Percentiles rank a stretch among this genome's conserved stretches.
Conservation (phyloP, 148 eudicot genomes). For the Beta vulgaris region DNA sequence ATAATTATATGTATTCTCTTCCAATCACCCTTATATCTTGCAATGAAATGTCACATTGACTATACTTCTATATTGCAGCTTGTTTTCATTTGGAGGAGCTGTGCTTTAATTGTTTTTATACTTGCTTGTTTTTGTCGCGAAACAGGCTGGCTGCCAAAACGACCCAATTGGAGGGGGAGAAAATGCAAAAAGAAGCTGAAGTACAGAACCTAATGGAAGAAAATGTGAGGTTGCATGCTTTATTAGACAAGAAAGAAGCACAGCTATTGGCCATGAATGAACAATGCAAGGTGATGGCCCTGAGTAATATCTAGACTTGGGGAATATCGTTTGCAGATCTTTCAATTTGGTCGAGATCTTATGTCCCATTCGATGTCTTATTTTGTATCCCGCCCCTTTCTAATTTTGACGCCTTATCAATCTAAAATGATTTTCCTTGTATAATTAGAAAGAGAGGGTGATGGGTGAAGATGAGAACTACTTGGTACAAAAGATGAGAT, state of each 20-base stretch:
- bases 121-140: background rate
- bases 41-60: background rate
- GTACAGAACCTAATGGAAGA: conserved; percentile 92
- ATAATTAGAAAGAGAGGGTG: too few relatives aligned
- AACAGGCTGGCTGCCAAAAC: conserved; percentile 76
- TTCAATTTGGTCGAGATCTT: too few relatives aligned
- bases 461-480: too few relatives aligned
- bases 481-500: too few relatives aligned
- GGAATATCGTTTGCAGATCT: background rate
- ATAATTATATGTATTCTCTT: too few relatives aligned
- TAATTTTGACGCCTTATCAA: too few relatives aligned
- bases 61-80: background rate
- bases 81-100: background rate
- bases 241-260: conserved; percentile 87
- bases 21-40: background rate
- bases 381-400: too few relatives aligned
- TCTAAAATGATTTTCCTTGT: too few relatives aligned
- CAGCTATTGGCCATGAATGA: conserved; percentile 94
- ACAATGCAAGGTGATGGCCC: conserved; percentile 91
- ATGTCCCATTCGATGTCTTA: too few relatives aligned
- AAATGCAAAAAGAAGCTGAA: conserved; percentile 78
- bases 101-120: background rate
- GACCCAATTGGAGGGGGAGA: conserved; percentile 77
- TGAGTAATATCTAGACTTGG: conserved; percentile 42
- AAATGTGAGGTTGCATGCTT: conserved; percentile 63